Evolutionary conservation across 495 filamentous ascomycete genomes (phyloP).

Genomic region (Aspergillus saccharolyticus): DNA sequence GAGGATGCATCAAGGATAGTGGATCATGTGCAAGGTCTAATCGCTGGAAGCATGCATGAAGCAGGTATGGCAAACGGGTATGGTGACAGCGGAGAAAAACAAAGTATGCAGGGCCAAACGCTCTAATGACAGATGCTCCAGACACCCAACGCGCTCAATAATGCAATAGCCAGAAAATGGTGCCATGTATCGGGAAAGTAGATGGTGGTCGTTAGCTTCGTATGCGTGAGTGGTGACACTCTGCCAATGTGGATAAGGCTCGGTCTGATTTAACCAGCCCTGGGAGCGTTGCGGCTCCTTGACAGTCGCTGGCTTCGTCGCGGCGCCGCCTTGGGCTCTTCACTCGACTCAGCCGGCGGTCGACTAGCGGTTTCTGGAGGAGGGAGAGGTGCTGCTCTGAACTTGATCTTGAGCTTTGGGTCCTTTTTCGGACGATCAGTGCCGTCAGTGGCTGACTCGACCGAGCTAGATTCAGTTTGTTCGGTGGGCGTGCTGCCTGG

Average conservation of each 20-base stretch:
- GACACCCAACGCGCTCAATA: not conserved
- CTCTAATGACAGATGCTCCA: not conserved
- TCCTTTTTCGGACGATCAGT: constrained; percentile 2
- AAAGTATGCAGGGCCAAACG: not conserved
- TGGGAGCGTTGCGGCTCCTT: constrained; percentile 15
- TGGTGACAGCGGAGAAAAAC: not conserved
- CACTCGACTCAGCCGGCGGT: constrained; percentile 14
- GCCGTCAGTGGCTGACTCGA: constrained; percentile 8
- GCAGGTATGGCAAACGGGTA: not conserved
- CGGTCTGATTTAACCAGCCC: not conserved
- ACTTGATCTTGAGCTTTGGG: constrained; percentile 11
- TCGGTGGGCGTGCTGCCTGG: constrained; percentile 1
- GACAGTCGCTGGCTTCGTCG: constrained; percentile 23
- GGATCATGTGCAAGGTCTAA: not conserved
- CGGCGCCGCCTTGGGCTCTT: constrained; percentile 11
- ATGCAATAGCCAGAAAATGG: not conserved
- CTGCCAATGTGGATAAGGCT: not conserved
- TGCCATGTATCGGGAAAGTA: not conserved
- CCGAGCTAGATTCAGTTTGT: constrained; percentile 10
- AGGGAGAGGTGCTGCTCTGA: not conserved
- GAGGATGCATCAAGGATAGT: not conserved
- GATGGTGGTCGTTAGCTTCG: not conserved
- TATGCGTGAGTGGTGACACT: not conserved
- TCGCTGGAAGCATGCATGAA: not conserved
- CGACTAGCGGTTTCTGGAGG: constrained; percentile 10